Evolutionary conservation across 345 rosid genomes (phyloP), one percentile per base, ranked within the genome.

Genomic region (Bretschneidera sinensis): DNA sequence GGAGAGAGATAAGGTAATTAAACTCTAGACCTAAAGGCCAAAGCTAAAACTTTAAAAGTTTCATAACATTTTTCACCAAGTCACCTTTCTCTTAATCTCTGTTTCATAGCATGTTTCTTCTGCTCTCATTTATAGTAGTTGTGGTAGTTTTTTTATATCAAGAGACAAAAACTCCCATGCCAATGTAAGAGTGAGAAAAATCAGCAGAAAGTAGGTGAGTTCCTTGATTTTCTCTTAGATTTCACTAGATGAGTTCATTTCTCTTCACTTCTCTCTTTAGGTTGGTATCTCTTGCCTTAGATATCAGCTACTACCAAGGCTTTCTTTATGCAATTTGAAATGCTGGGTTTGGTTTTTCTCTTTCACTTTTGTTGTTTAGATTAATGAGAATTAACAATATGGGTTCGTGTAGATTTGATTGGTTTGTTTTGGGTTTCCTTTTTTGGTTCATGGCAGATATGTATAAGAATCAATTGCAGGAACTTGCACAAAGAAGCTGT

Each of bases 401-500:
- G 28, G 19, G 5, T 60, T 21, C 25, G 54, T 19, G 10, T 72
- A 5, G 17, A 49, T 51, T 47, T 54, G 51, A 43, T 59, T 48
- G 64, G 58, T 59, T 35, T 49, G 62, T 34, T 59, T 49, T n/a
- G 17, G 34, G 20, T 17, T 62, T 51, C 35, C 4, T 33, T 35
- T 11, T 24, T 33, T 33, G 23, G 60, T 54, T 55, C 6, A 64
- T 58, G 69, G 55, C 52, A 79, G 78, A 74, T 20, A 86, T 86
- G 90, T 86, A 73, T 24, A 86, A 84, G 82, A 86, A 84, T 61
- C 94, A 86, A 70, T 75, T 84, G 39, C 90, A 86, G 59, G 90
- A 84, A 71, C 79, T 86, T 9, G 94, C 94, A 67, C 94, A 86
- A 35, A 80, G 89, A 77, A 86, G 94, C 64, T 86, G 94, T 71